Evolutionary conservation across 495 filamentous ascomycete species (phyloP).

Genomic region (Friedmanniomyces simplex): DNA sequence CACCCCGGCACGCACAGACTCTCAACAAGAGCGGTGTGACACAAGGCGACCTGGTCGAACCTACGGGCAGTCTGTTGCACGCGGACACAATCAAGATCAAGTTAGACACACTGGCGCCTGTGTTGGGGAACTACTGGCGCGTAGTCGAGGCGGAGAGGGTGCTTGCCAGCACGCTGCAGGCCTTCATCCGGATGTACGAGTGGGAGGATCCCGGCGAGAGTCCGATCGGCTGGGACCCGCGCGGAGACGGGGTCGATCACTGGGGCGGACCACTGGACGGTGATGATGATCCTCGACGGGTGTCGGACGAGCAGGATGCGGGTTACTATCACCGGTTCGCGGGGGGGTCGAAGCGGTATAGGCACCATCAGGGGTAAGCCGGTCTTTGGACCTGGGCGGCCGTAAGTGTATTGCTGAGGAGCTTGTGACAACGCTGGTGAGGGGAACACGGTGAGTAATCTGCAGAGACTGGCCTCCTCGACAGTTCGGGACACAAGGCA

Average conservation of each 20-base stretch:
- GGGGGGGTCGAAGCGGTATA: background rate
- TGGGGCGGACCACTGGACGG: background rate
- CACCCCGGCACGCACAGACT: background rate
- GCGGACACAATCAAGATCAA: background rate
- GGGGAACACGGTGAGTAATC: too few species aligned
- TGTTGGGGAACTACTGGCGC: background rate
- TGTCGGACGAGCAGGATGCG: background rate
- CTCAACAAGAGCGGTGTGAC: background rate
- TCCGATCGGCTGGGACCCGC: background rate
- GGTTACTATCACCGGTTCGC: background rate
- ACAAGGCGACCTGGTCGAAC: background rate
- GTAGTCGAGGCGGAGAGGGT: background rate
- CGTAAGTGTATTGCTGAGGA: too few species aligned
- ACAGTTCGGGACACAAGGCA: too few species aligned
- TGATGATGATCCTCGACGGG: background rate
- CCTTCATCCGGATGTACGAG: background rate
- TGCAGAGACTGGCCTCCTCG: too few species aligned
- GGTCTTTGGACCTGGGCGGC: background rate
- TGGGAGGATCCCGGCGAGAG: background rate
- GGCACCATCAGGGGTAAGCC: background rate
- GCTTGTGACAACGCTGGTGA: too few species aligned
- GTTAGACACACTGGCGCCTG: background rate
- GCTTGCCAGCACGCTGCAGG: background rate
- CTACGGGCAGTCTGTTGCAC: background rate
- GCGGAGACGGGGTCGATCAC: background rate